Conservation (phyloP, 768 basidiomycete genomes). For the Trametes elegans region DNA sequence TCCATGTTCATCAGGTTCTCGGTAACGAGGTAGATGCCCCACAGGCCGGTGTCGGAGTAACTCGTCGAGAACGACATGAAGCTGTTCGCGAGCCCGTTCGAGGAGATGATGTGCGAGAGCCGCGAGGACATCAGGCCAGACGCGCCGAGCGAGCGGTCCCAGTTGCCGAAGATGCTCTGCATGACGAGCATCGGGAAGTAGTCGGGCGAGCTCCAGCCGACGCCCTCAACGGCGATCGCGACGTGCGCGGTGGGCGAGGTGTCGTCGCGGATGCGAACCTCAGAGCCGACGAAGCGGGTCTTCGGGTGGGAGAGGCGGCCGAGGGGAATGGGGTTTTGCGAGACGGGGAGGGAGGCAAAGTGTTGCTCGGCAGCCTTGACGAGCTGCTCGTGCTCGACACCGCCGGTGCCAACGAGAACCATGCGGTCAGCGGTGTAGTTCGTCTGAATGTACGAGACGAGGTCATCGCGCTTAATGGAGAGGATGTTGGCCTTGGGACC, state of each 20-base stretch:
- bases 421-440: conserved; percentile 99
- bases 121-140: conserved; percentile 87
- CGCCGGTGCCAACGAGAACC: conserved; percentile 97
- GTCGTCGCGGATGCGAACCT: conserved; percentile 95
- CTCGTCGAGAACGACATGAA: conserved; percentile 99
- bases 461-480: conserved; percentile 90
- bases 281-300: conserved; percentile 87
- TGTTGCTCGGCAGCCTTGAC: conserved; percentile 95
- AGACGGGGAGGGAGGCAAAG: conserved; percentile 87
- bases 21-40: conserved; percentile 96
- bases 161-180: conserved; percentile 98
- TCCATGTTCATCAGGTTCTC: conserved; percentile 95
- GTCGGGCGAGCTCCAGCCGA: conserved; percentile 96
- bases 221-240: conserved; percentile 97
- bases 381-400: conserved; percentile 87
- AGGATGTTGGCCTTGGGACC: conserved; percentile 95
- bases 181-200: conserved; percentile 99
- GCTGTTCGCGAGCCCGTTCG: conserved; percentile 95
- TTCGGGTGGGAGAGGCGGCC: conserved; percentile 75
- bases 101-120: conserved; percentile 86
- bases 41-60: conserved; percentile 97
- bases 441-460: conserved; percentile 87
- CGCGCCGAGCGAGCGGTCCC: conserved; percentile 95
- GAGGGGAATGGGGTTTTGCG: conserved; percentile 83
- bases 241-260: conserved; percentile 85